Conservation (phyloP, 257 asterid genomes). For the Thymus mandschuricus region DNA sequence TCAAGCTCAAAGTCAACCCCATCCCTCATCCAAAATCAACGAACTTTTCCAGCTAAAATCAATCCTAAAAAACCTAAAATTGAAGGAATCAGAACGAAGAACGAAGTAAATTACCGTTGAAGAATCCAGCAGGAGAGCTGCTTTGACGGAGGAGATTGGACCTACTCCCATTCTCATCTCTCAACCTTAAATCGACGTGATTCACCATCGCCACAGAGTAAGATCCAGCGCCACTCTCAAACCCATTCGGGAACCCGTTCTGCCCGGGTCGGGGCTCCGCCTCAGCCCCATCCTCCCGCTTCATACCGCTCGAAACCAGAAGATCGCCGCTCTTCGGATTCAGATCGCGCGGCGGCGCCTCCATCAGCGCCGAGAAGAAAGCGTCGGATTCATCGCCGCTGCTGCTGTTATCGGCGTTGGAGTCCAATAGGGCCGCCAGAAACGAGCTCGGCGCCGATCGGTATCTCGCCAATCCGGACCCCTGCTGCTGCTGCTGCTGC, state of each 20-base stretch:
- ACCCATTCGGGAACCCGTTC: constrained; percentile 28
- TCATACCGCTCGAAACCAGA: constrained; percentile 46
- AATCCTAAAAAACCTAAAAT: neutral
- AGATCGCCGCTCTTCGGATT: constrained; percentile 32
- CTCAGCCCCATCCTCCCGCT: constrained; percentile 52
- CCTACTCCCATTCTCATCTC: constrained; percentile 34
- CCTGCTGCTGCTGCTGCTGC: constrained; percentile 34
- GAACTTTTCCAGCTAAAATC: constrained; percentile 17
- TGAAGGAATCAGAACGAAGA: neutral
- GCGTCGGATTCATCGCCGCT: constrained; percentile 68
- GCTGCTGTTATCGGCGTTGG: constrained; percentile 38
- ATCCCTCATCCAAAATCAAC: constrained; percentile 28
- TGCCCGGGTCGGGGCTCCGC: constrained; percentile 41
- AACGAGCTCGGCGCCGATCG: constrained; percentile 87
- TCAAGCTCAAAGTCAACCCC: constrained; percentile 34
- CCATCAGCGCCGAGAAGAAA: constrained; percentile 57
- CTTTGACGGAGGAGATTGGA: constrained; percentile 78
- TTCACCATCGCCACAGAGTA: constrained; percentile 57
- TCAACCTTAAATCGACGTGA: constrained; percentile 38
- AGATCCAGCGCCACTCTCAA: constrained; percentile 61
- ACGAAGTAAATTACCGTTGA: constrained; percentile 55
- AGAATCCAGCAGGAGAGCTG: constrained; percentile 93
- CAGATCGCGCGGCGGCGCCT: constrained; percentile 44
- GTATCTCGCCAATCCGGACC: constrained; percentile 55
- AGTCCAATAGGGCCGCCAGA: constrained; percentile 58